Conservation (phyloP, 2,329 filamentous ascomycete genomes). For the Sordariomycetes sp. region DNA sequence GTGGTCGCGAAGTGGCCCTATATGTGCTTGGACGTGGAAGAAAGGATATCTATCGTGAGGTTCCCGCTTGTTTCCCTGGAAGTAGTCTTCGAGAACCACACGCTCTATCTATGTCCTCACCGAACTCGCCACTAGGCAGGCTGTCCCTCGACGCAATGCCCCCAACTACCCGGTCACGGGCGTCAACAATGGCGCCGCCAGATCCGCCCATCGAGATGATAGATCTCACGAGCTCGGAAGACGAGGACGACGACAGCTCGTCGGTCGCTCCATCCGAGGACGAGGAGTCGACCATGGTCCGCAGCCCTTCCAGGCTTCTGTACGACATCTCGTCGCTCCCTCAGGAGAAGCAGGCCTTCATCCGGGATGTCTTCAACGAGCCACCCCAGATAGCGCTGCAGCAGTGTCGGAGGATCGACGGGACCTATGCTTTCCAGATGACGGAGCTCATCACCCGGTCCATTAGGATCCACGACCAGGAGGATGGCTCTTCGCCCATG, state of each 20-base stretch:
- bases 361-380: slow-evolving; percentile 36
- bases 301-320: slow-evolving; percentile 27
- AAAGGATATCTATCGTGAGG: no score
- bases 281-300: slow-evolving; percentile 19
- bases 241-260: slow-evolving; percentile 8
- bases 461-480: slow-evolving; percentile 35
- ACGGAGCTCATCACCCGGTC: slow-evolving; percentile 43
- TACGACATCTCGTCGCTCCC: slow-evolving; percentile 31
- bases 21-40: no score
- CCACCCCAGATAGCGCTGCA: slow-evolving; percentile 40
- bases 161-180: slow-evolving; percentile 17
- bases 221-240: neutral
- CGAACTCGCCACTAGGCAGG: neutral
- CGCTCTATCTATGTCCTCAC: neutral
- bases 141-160: slow-evolving; percentile 21
- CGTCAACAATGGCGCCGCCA: neutral
- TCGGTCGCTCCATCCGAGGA: slow-evolving; percentile 22
- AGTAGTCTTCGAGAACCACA: no score
- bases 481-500: slow-evolving; percentile 28
- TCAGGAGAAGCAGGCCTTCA: slow-evolving; percentile 21
- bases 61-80: no score
- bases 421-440: slow-evolving; percentile 47
- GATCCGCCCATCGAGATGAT: neutral
- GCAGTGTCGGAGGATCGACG: slow-evolving; percentile 35
- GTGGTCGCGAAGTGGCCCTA: no score